Base-by-base conservation (phyloP, 495 filamentous ascomycete species). In the Physcia stellaris region DNA sequence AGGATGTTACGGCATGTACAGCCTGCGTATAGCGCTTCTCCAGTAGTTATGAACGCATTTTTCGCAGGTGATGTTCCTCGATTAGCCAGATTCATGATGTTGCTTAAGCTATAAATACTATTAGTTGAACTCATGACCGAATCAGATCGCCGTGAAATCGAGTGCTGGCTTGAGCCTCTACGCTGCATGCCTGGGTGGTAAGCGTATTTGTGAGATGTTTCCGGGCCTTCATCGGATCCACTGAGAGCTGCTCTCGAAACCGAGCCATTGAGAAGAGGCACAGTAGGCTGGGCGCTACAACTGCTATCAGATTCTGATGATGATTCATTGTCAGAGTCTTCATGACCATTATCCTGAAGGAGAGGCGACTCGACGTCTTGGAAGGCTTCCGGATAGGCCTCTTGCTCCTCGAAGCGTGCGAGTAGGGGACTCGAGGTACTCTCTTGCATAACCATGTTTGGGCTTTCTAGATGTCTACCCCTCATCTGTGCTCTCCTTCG, bases 41-140 rank as follows among this genome's bases (percentile, higher is more conserved):
- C 45, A 30, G 48, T 54, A 4, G 48, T 35, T 30, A 48, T 34
- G 30, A 54, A 54, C 9, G 34, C 36, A 51, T 54, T 54, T 36
- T 54, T 51, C 9, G 41, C 40, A 3, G 41, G 48, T 3, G 39
- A 32, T 31, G 48, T 46, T 15, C 34, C 31, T 19, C 32, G 39
- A 29, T 43, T 46, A 1, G 51, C 51, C 33, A 51, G 41, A 15
- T 51, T 46, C 35, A 51, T 39, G 6, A 54, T 51, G 31, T 39
- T 46, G 19, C 37, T 28, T 9, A 54, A 38, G 16, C 39, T 42
- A 24, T 19, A 42, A 12, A 48, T 41, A 32, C 40, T 41, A 23
- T 40, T 35, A 29, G 37, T 48, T n/a, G 47, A 41, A 7, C 40
- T 32, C 11, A 46, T 35, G 28, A 47, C 35, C 1, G 50, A 50